Evolutionary conservation across 2,329 filamentous ascomycete species (phyloP).

Genomic region (Penicillium sp.): DNA sequence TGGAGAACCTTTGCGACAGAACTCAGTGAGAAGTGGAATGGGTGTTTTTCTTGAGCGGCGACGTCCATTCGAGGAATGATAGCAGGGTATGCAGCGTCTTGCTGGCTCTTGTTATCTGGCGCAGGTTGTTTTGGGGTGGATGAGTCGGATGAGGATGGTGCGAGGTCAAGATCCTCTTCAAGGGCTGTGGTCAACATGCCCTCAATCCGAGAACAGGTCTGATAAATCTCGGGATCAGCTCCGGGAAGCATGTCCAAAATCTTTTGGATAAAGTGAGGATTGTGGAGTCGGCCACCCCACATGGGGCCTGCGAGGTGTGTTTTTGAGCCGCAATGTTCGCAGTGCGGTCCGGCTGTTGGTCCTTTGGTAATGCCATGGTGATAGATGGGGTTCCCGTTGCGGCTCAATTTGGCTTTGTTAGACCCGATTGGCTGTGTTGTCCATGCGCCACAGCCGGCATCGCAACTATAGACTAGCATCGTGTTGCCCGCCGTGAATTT

Average conservation of each 20-base stretch:
- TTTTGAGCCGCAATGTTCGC: constrained; percentile 80
- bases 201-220: constrained; percentile 75
- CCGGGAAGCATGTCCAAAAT: constrained; percentile 71
- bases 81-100: constrained; percentile 20
- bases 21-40: constrained; percentile 83
- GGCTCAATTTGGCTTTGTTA: constrained; percentile 65
- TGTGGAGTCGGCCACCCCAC: constrained; percentile 89
- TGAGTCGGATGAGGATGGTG: constrained; percentile 11
- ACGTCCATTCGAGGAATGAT: constrained; percentile 54
- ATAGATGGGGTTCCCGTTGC: constrained; percentile 69
- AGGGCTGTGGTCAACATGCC: constrained; percentile 89
- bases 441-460: constrained; percentile 89
- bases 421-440: constrained; percentile 74
- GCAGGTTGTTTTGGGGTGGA: not conserved
- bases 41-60: constrained; percentile 68
- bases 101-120: constrained; percentile 3
- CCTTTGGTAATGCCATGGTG: constrained; percentile 75
- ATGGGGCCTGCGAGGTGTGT: constrained; percentile 91
- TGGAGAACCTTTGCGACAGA: constrained; percentile 73
- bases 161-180: constrained; percentile 61
- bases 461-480: constrained; percentile 91
- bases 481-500: constrained; percentile 89
- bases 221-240: constrained; percentile 68
- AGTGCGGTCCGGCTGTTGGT: constrained; percentile 64
- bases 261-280: constrained; percentile 73